A percentile compares a stretch with the other conserved stretches of the same genome.
Conservation (phyloP, 2,329 filamentous ascomycete species). For the Ceratocystis cubensis region DNA sequence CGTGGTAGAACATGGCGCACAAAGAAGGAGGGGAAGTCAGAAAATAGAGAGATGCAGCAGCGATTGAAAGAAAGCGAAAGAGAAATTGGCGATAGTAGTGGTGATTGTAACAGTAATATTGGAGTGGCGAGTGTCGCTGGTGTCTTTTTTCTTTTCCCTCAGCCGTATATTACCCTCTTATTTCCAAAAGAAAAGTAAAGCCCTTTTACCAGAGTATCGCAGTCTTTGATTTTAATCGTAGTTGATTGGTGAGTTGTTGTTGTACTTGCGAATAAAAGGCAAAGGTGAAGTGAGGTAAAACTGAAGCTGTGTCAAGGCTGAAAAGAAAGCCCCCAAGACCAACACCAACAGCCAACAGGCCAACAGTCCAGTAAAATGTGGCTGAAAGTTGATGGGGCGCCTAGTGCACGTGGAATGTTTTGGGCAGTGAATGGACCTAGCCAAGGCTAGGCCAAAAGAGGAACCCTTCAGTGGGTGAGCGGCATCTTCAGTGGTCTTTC, state of each 20-base stretch:
- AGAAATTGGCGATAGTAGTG: background rate
- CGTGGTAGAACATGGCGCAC: constrained; percentile 64
- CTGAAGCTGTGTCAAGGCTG: background rate
- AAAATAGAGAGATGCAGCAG: background rate
- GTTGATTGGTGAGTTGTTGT: too few species aligned
- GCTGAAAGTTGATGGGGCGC: constrained; percentile 11
- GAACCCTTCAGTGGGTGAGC: background rate
- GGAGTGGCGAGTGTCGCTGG: too few species aligned
- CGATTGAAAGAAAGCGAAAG: background rate
- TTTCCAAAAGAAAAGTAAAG: too few species aligned
- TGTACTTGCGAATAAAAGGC: background rate
- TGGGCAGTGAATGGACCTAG: background rate
- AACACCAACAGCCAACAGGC: background rate
- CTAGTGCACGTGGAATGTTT: background rate
- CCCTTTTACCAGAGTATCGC: too few species aligned
- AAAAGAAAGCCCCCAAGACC: background rate
- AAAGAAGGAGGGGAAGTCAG: background rate
- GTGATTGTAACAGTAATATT: background rate
- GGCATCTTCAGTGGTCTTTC: background rate
- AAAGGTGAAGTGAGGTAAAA: background rate
- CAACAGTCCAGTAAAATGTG: constrained; percentile 1
- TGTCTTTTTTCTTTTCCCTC: too few species aligned
- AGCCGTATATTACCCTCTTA: too few species aligned
- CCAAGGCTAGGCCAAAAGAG: background rate
- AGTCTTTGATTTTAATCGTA: too few species aligned